Evolutionary conservation across 2,329 filamentous ascomycete species (phyloP), one percentile per base, ranked within the genome.

Genomic region (Apiospora rasikravindrae): DNA sequence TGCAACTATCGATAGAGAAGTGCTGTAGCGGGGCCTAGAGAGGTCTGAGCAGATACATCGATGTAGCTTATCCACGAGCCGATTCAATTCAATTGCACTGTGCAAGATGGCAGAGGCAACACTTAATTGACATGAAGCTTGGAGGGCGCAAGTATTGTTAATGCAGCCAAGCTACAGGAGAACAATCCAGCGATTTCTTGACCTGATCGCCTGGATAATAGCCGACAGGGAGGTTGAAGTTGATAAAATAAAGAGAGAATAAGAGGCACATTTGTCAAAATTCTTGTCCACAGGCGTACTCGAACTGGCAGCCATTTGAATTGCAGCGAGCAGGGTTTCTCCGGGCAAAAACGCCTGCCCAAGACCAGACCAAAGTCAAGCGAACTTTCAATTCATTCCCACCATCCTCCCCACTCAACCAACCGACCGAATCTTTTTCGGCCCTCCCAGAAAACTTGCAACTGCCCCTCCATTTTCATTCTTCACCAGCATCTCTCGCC

Each of bases 391-490:
- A 33, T 73, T 72, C 67, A 33, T 73, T 72, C 67, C 73, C 69
- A 53, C 42, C 57, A 16, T 72, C 70, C 51, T 33, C 66, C 70
- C 70, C 67, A 72, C 70, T 70, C 64, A 69, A 68, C 44, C 37
- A 70, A 57, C 67, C 64, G 69, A 51, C 71, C 68, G 11, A 70
- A 73, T 74, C 76, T 73, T 57, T 29, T 57, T 16, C 10, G 45
- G 45, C 45, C 8, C 45, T 33, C 57, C 4, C 57, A 40, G 29
- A 64, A 64, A 64, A 64, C 57, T n/a, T n/a, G 57, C 33, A 64
- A 40, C 29, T 64, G 57, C 57, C 74, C 74, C 73, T 67, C 69
- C 49, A 51, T 69, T 64, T 61, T 70, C 61, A 53, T 29, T 67
- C 37, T 22, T 64, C 40, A 68, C 45, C 57, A 69, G 57, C 57